Conservation (phyloP, 176 grass and related monocot species). For the Olyra latifolia region DNA sequence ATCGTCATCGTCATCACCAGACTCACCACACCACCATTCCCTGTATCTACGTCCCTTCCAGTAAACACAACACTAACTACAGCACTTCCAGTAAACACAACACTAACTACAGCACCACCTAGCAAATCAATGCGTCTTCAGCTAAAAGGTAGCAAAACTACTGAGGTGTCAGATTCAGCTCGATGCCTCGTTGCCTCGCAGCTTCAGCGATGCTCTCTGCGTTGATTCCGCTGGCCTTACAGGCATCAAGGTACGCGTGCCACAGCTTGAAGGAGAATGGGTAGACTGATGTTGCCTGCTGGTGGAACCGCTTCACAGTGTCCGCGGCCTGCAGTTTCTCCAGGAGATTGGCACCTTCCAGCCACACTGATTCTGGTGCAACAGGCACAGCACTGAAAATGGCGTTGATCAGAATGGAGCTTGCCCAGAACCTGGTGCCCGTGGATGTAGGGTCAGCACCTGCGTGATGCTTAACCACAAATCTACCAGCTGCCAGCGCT, state of each 20-base stretch:
- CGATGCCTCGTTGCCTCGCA: slow-evolving; percentile 71
- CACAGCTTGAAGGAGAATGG: slow-evolving; percentile 87
- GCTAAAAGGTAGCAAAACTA: slow-evolving; percentile 25
- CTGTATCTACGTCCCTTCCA: slow-evolving; percentile 34
- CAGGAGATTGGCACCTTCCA: slow-evolving; percentile 62
- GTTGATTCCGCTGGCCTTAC: slow-evolving; percentile 44
- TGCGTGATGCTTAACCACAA: slow-evolving; percentile 30
- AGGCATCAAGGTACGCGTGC: slow-evolving; percentile 54
- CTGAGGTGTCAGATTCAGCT: slow-evolving; percentile 42
- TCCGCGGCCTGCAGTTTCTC: slow-evolving; percentile 52
- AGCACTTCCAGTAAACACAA: slow-evolving; percentile 37
- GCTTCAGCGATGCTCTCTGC: slow-evolving; percentile 59
- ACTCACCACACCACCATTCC: not conserved
- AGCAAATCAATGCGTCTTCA: not conserved
- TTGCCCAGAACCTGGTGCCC: slow-evolving; percentile 72
- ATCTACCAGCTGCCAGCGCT: slow-evolving; percentile 66
- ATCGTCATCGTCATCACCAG: not conserved
- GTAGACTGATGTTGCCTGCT: slow-evolving; percentile 86
- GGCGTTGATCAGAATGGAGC: slow-evolving; percentile 69
- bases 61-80: slow-evolving; percentile 41
- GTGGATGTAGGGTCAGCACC: slow-evolving; percentile 41
- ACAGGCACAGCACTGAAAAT: slow-evolving; percentile 76
- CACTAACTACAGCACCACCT: slow-evolving; percentile 36
- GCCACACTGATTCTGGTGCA: slow-evolving; percentile 80
- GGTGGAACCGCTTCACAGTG: slow-evolving; percentile 63